Base-by-base conservation (phyloP, 2,329 filamentous ascomycete species). In the Thermothelomyces thermophilus region DNA sequence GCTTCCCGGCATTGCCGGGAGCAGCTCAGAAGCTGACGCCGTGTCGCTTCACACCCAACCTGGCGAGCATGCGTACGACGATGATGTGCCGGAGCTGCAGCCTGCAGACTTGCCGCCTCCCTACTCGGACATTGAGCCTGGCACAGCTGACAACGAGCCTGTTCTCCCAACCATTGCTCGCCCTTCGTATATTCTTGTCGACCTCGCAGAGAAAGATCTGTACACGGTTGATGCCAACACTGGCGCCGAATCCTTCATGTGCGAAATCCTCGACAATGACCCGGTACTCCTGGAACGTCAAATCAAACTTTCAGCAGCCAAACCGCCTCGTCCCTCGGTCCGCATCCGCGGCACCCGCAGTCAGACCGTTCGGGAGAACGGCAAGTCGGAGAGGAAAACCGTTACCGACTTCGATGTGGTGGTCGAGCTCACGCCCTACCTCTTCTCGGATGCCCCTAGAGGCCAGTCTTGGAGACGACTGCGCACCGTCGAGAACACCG, bases 331-430 rank as follows among this genome's bases (percentile, higher is more conserved):
- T n/a, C 73, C 74, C 0, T 73, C 68, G 45, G 69, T 82, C 8
- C 70, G 69, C 41, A 64, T 84, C 36, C 66, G 69, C 28, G 81
- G 81, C 46, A 72, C 72, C 3, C 80, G 83, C 63, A 66, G 58
- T 11, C 68, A 77, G 61, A 71, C 66, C 3, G 64, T 65, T 34
- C 67, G 71, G 46, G 67, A 68, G 52, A 64, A 71, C 50, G 68
- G 72, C 54, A 75, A 75, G 60, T 69, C 68, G n/a, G 71, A 75
- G 56, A 68, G 62, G 34, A 63, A 64, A 33, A 68, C 65, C 9
- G 65, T 81, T 6, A 73, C 73, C 19, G 82, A 85, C 62, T 85
- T 85, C 58, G 74, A 79, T 60, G 64, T 84, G 48, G 66, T 66
- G 17, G 65, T 84, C 52, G 79, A 83, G 49, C 66, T 85, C 56